Evolutionary conservation across 1,139 yeast species (phyloP).

Genomic region (Kurtzmaniella quercitrusa): DNA sequence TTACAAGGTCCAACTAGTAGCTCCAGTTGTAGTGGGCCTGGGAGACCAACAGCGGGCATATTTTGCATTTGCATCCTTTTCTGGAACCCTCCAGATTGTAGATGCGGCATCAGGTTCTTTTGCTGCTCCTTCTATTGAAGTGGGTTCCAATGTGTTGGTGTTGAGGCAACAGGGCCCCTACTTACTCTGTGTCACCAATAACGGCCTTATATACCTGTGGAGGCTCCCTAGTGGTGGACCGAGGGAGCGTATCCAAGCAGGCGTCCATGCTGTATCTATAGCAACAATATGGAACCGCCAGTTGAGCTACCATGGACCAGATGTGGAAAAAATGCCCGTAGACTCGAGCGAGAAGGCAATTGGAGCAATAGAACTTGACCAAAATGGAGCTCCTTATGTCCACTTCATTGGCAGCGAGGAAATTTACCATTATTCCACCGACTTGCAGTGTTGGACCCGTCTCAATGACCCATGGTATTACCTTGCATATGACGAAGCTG

Average conservation of each 20-base stretch:
- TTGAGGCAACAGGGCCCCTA: slow-evolving; percentile 47
- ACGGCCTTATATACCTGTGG: slow-evolving; percentile 51
- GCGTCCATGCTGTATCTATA: slow-evolving; percentile 42
- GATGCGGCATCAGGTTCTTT: slow-evolving; percentile 56
- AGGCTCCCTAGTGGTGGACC: slow-evolving; percentile 20
- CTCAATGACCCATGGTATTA: slow-evolving; percentile 48
- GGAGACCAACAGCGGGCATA: slow-evolving; percentile 43
- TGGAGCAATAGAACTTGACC: slow-evolving; percentile 26
- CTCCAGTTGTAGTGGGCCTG: slow-evolving; percentile 28
- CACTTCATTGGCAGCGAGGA: slow-evolving; percentile 28
- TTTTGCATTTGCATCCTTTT: slow-evolving; percentile 49
- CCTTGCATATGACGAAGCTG: slow-evolving; percentile 9
- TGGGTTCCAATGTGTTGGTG: slow-evolving; percentile 54
- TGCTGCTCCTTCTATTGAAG: slow-evolving; percentile 48
- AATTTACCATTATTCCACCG: slow-evolving; percentile 36
- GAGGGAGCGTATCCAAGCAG: slow-evolving; percentile 17
- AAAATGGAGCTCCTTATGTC: slow-evolving; percentile 41
- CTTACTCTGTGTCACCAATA: slow-evolving; percentile 52
- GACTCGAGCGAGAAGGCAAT: slow-evolving; percentile 9
- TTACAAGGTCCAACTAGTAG: slow-evolving; percentile 37
- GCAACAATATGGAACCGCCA: slow-evolving; percentile 46
- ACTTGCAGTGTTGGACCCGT: slow-evolving; percentile 43
- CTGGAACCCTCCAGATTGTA: slow-evolving; percentile 66
- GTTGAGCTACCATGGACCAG: slow-evolving; percentile 4
- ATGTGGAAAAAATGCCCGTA: not conserved